Evolutionary conservation across 2,329 filamentous ascomycete genomes (phyloP), one percentile per base, ranked within the genome.

Genomic region (Aspergillus fischeri): DNA sequence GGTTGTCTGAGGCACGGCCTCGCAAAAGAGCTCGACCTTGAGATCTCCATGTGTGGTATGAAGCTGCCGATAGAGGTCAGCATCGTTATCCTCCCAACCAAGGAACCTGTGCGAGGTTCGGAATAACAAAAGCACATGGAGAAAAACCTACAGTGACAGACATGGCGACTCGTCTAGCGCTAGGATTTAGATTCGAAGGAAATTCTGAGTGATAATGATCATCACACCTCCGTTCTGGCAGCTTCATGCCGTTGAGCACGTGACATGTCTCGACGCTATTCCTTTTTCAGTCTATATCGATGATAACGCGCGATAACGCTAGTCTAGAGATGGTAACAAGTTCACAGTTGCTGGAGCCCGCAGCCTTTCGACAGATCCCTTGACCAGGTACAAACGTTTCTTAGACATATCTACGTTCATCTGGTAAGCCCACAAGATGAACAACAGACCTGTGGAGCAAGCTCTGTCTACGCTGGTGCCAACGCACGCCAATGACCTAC

Each of bases 11-110:
- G 94, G 94, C 32, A 96, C 91, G 66, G 90, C 88, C 74, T 97
- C 91, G 79, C 93, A 97, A 78, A 97, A 97, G 64, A 99, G 81
- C 75, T 97, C 94, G 67, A 97, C 85, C 78, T 97, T 99, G 72
- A 99, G 83, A 76, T 94, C 88, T 71, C 94, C 94, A 53, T 89
- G 83, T 52, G 87, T 90, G 51, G 94, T 99, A 76, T 97, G 92
- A 14, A 99, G 83, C 77, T 79, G 51, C 51, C 45, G 44, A 28
- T 9, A 17, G 25, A 28, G 14, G n/a, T 9, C 35, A 14, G 25
- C 53, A 52, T 50, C 44, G 20, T 8, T 3, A 25, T 54, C 20
- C 7, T 29, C 21, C 10, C n/a, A 21, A 45, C n/a, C 11, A 35
- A 29, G 52, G 21, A 14, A 25, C 51, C 20, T 52, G 44, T 21